A percentile compares a stretch with the other conserved stretches of the same genome.
Evolutionary conservation across 176 grass and related monocot species (phyloP).

Genomic region (Triticum dicoccoides): DNA sequence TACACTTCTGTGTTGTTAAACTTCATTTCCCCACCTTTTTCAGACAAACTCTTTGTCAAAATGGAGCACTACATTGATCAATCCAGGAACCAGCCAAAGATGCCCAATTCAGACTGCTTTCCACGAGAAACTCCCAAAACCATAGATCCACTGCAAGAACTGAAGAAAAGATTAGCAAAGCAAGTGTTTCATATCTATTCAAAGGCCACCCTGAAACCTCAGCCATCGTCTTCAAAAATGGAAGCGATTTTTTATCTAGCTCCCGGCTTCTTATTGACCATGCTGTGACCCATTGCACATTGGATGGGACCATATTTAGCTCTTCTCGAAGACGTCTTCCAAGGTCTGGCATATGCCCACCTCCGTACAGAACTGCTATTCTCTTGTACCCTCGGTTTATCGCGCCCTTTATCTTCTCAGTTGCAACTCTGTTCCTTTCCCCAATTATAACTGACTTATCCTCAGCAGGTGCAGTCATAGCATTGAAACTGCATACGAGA

Average conservation of each 20-base stretch:
- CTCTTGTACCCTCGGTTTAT: slow-evolving; percentile 64
- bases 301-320: slow-evolving; percentile 65
- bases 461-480: slow-evolving; percentile 46
- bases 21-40: background rate
- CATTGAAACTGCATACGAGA: slow-evolving; percentile 47
- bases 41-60: slow-evolving; percentile 20
- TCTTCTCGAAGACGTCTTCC: slow-evolving; percentile 67
- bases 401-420: slow-evolving; percentile 63
- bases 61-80: slow-evolving; percentile 24
- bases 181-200: slow-evolving; percentile 77
- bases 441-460: slow-evolving; percentile 91
- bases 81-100: slow-evolving; percentile 66
- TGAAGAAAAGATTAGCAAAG: slow-evolving; percentile 71
- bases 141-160: slow-evolving; percentile 82
- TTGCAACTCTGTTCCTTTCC: slow-evolving; percentile 85
- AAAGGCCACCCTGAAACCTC: slow-evolving; percentile 66
- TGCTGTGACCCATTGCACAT: slow-evolving; percentile 83
- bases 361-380: slow-evolving; percentile 90
- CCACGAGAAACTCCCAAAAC: slow-evolving; percentile 78
- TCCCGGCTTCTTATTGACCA: slow-evolving; percentile 79
- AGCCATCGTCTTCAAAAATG: slow-evolving; percentile 62
- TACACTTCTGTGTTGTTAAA: slow-evolving; percentile 2
- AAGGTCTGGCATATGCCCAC: slow-evolving; percentile 93
- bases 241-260: slow-evolving; percentile 52
- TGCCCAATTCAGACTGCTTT: slow-evolving; percentile 46